Conservation (phyloP, 805 yeast species). For the Wickerhamiella musiphila region DNA sequence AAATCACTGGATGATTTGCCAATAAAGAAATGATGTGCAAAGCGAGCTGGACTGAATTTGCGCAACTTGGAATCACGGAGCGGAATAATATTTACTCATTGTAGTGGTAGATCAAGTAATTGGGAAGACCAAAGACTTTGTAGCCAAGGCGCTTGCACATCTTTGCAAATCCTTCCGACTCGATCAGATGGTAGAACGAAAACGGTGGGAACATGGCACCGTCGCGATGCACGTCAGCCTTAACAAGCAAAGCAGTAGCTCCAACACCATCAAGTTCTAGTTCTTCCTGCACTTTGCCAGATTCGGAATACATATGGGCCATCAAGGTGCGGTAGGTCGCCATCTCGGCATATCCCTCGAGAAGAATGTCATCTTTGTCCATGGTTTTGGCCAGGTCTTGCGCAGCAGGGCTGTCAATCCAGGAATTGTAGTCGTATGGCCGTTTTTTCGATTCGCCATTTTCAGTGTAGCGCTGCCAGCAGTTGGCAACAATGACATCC, state of each 20-base stretch:
- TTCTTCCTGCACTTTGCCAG: conserved; percentile 46
- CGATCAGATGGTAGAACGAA: conserved; percentile 91
- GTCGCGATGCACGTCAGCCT: conserved; percentile 95
- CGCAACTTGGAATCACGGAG: background rate
- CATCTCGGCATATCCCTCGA: conserved; percentile 86
- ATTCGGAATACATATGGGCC: conserved; percentile 68
- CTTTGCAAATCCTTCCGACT: conserved; percentile 91
- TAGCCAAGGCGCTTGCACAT: conserved; percentile 94
- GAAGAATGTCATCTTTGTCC: conserved; percentile 78
- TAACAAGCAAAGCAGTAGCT: conserved; percentile 89
- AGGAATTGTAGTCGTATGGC: conserved; percentile 90
- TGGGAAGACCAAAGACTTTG: conserved; percentile 82
- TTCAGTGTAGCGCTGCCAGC: conserved; percentile 67
- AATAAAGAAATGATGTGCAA: no score
- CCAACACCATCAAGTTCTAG: conserved; percentile 95
- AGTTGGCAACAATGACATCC: conserved; percentile 82
- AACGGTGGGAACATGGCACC: conserved; percentile 99
- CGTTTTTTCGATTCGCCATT: conserved; percentile 44
- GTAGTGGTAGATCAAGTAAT: conserved; percentile 80
- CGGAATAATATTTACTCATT: conserved; percentile 36
- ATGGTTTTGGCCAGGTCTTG: conserved; percentile 50
- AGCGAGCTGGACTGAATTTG: no score
- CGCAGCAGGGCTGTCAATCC: conserved; percentile 64
- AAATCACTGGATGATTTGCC: background rate
- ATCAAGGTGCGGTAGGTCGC: conserved; percentile 89